These are phyloP conservation scores for Lactarius akahatsu DNA, from an alignment of 768 basidiomycete genomes.

Conservation along the genomic window DNA sequence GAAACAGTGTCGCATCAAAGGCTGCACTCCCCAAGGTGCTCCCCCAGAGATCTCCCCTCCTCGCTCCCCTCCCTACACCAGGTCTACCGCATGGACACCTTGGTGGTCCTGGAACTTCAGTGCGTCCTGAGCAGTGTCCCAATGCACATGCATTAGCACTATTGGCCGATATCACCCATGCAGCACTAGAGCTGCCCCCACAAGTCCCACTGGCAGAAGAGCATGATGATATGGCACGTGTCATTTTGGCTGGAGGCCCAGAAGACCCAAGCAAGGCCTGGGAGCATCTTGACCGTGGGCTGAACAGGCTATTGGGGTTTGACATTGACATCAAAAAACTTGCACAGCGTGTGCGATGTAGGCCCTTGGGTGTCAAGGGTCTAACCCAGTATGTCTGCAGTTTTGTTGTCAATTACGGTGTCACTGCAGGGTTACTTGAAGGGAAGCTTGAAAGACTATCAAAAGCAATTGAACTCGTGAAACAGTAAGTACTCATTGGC, in stretches of 20 bases:
- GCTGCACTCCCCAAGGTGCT: background rate
- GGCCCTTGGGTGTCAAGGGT: background rate
- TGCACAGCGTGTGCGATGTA: background rate
- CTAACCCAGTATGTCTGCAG: no score
- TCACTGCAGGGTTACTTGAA: no score
- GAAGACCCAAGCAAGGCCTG: background rate
- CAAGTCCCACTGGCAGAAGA: background rate
- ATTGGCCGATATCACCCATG: background rate
- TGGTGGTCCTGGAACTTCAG: no score
- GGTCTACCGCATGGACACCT: no score
- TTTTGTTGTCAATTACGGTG: no score
- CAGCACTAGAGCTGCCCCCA: background rate
- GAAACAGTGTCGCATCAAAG: background rate
- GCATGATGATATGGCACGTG: background rate
- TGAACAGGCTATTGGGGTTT: background rate
- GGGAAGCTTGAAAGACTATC: no score
- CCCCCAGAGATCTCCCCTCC: no score
- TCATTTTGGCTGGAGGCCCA: background rate
- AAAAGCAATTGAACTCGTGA: no score
- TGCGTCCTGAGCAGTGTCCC: no score
- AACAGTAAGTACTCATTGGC: no score
- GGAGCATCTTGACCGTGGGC: background rate
- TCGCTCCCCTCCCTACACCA: no score
- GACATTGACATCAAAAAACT: background rate
- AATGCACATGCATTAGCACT: background rate